Conservation (phyloP, 2,329 filamentous ascomycete species). For the Trichophaea hybrida region DNA sequence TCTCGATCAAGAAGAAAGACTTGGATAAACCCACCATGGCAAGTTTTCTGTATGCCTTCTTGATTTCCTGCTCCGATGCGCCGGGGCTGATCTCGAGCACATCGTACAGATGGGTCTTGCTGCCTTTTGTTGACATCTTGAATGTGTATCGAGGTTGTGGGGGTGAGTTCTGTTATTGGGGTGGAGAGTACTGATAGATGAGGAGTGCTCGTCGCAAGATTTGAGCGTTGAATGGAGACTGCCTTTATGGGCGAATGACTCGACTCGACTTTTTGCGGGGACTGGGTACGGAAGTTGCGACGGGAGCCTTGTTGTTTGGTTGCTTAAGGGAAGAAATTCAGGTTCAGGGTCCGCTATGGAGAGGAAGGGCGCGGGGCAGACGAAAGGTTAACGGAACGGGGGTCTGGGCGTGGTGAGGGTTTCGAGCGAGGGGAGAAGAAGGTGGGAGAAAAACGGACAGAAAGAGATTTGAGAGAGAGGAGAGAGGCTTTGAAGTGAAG, state of each 20-base stretch:
- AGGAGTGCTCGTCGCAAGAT: background rate
- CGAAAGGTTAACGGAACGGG: too few relatives aligned
- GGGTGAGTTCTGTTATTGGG: background rate
- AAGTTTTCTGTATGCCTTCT: constrained; percentile 25
- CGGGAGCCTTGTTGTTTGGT: too few relatives aligned
- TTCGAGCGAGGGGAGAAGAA: too few relatives aligned
- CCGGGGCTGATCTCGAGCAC: constrained; percentile 21
- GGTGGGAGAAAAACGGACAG: background rate
- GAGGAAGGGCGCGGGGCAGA: too few relatives aligned
- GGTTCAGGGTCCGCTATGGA: too few relatives aligned
- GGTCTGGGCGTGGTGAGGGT: too few relatives aligned
- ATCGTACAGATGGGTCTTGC: constrained; percentile 23
- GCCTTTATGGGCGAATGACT: too few relatives aligned
- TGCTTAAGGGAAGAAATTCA: too few relatives aligned
- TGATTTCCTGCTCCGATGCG: constrained; percentile 21
- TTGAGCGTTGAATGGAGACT: too few relatives aligned
- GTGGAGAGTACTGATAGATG: background rate
- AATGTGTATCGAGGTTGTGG: background rate
- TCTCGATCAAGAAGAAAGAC: background rate
- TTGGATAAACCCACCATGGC: constrained; percentile 19
- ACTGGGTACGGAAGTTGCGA: too few relatives aligned
- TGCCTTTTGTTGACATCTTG: constrained; percentile 22
- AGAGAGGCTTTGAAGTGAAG: background rate
- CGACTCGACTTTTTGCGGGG: too few relatives aligned
- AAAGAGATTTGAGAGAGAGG: background rate